Conservation (phyloP, 2,329 filamentous ascomycete genomes). For the Aspergillus awamori region DNA sequence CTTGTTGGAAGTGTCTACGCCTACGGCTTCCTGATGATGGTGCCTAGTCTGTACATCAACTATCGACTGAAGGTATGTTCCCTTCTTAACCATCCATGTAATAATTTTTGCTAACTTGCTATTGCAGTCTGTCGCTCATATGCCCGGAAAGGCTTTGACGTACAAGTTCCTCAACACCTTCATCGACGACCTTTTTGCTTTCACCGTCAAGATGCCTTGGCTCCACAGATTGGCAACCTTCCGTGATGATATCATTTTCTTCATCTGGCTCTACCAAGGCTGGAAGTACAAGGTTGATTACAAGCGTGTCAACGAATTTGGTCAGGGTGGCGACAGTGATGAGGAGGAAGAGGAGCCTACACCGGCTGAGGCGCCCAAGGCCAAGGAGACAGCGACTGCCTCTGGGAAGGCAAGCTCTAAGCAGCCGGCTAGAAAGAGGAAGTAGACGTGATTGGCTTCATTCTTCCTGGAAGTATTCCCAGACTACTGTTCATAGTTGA, state of each 20-base stretch:
- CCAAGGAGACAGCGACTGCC: slow-evolving; percentile 23
- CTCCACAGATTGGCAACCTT: slow-evolving; percentile 90
- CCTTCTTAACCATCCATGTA: neutral
- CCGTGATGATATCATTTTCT: slow-evolving; percentile 96
- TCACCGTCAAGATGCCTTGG: slow-evolving; percentile 98
- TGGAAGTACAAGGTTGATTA: slow-evolving; percentile 93
- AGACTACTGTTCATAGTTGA: neutral
- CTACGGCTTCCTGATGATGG: slow-evolving; percentile 99
- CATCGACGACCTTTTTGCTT: slow-evolving; percentile 97
- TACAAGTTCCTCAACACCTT: slow-evolving; percentile 99
- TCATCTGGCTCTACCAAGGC: slow-evolving; percentile 92
- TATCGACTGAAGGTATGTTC: slow-evolving; percentile 79
- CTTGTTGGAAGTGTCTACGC: slow-evolving; percentile 96
- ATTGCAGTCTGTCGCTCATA: slow-evolving; percentile 75
- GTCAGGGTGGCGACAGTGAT: slow-evolving; percentile 94
- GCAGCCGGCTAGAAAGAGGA: slow-evolving; percentile 38
- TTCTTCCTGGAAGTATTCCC: neutral
- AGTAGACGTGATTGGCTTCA: slow-evolving; percentile 25
- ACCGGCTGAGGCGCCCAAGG: slow-evolving; percentile 23
- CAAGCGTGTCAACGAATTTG: slow-evolving; percentile 93
- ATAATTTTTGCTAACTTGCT: slow-evolving; percentile 18
- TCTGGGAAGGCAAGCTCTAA: slow-evolving; percentile 34
- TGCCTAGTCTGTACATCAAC: slow-evolving; percentile 97
- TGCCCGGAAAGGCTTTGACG: slow-evolving; percentile 94
- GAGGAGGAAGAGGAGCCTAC: slow-evolving; percentile 56